A percentile compares a stretch with the other conserved stretches of the same genome.
Conservation (phyloP, 768 basidiomycete species). For the Lanmaoa rubissima region DNA sequence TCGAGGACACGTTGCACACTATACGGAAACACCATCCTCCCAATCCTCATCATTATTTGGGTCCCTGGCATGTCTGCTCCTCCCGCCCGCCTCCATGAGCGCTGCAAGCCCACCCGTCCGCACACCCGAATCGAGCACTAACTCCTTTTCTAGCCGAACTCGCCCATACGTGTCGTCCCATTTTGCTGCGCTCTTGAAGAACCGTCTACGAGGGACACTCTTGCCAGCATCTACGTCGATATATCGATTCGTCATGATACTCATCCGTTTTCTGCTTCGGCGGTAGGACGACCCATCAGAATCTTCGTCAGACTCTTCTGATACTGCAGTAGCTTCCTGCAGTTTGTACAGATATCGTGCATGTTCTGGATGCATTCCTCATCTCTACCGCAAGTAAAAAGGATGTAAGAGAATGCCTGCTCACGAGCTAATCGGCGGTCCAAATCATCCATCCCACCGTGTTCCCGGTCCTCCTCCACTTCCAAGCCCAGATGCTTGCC, state of each 20-base stretch:
- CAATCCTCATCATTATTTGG: constrained; percentile 28
- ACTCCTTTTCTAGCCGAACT: constrained; percentile 24
- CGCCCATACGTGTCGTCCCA: constrained; percentile 34
- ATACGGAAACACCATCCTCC: constrained; percentile 31
- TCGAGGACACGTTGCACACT: neutral
- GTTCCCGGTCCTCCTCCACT: constrained; percentile 41
- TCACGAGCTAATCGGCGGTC: constrained; percentile 72
- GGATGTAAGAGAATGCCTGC: constrained; percentile 24
- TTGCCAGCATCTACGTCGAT: constrained; percentile 43
- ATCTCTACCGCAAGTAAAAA: neutral
- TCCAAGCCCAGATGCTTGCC: constrained; percentile 60
- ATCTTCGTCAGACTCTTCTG: constrained; percentile 51
- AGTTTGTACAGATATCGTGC: constrained; percentile 61
- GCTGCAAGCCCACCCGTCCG: constrained; percentile 17
- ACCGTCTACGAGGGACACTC: constrained; percentile 42
- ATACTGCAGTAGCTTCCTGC: constrained; percentile 47
- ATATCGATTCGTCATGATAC: constrained; percentile 60
- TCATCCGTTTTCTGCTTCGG: constrained; percentile 58
- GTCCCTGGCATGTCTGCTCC: constrained; percentile 15
- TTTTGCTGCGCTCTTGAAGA: constrained; percentile 52
- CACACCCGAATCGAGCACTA: constrained; percentile 17
- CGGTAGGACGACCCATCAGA: constrained; percentile 46
- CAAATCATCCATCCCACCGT: constrained; percentile 50
- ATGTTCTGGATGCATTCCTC: constrained; percentile 46
- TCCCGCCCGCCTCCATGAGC: constrained; percentile 27